Base-by-base conservation (phyloP, 140 eudicot genomes). In the Ambrosia hybrid region DNA sequence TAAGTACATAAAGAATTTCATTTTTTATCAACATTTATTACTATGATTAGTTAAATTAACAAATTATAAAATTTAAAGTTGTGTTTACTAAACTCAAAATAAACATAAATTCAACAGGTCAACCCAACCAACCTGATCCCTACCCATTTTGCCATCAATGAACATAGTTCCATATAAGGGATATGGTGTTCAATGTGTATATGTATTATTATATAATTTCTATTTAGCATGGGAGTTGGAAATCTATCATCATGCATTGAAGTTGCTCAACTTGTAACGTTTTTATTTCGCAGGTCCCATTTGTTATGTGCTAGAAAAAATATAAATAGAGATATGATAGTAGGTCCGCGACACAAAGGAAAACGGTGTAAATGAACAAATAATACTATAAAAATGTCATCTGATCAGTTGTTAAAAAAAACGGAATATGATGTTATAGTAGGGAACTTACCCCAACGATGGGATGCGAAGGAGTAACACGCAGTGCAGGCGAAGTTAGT, bases 381-480 rank as follows among this genome's bases (percentile, higher is more conserved):
- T 0, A 5, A 7, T 6, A 14, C 56, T 73, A 26, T 48, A 6
- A 7, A 37, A 21, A 21, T 10, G 5, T 65, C 13, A 5, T 9
- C 13, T 51, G 56, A 30, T 62, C 30, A 68, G 8, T 55, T 51
- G 68, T 16, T 21, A 21, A 1, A 21, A 21, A 41, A 34, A 65
- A 26, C 33, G 21, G 33, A 63, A 62, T 4, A 7, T 1, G 45
- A 43, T 63, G 21, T 63, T n/a, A 30, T 63, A 45, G n/a, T 36
- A 78, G 55, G 43, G 21, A 26, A 82, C 94, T 46, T 84, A 93
- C 98, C 73, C 93, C 93, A 16, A 93, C 98, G 13, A 93, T 91
- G 2, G 98, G 98, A 85, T 93, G 97, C 3, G 98, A 89, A 14
- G 97, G 98, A 78, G 83, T 93, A 76, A 93, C 98, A 65, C 98